Percentiles rank a stretch among this genome's conserved stretches.
Evolutionary conservation across 2,329 filamentous ascomycete genomes (phyloP).

Genomic region (Penicillium aurantiogriseum): DNA sequence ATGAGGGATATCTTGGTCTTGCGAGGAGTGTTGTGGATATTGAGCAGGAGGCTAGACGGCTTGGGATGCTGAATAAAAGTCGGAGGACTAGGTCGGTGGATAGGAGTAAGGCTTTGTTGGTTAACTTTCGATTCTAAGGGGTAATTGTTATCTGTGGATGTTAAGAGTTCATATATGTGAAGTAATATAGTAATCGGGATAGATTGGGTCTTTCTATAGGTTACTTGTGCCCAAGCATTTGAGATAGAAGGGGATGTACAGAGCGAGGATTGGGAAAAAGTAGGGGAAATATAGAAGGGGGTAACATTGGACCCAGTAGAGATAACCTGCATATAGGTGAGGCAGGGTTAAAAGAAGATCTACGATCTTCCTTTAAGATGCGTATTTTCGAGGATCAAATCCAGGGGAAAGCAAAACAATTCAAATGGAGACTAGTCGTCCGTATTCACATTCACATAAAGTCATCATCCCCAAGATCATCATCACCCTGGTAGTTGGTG

Average conservation of each 20-base stretch:
- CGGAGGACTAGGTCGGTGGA: not conserved
- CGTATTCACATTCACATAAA: conserved; percentile 45
- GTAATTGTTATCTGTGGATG: not conserved
- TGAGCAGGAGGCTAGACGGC: conserved; percentile 18
- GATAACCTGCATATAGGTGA: not conserved
- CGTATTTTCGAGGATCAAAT: conserved; percentile 12
- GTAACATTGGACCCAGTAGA: not conserved
- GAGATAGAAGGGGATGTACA: conserved; percentile 15
- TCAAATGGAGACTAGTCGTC: conserved; percentile 13
- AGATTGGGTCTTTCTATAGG: conserved; percentile 18
- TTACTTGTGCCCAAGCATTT: conserved; percentile 11
- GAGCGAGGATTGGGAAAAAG: conserved; percentile 1
- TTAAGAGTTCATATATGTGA: not conserved
- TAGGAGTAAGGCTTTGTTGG: conserved; percentile 4
- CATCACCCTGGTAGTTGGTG: conserved; percentile 77
- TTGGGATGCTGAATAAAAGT: conserved; percentile 12
- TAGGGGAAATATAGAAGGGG: not conserved
- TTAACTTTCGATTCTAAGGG: not conserved
- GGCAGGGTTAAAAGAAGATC: not conserved
- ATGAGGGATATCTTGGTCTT: conserved; percentile 25
- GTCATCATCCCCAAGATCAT: conserved; percentile 69
- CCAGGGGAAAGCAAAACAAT: conserved; percentile 10
- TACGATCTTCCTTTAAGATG: not conserved
- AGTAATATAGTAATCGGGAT: conserved; percentile 5
- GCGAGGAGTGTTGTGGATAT: conserved; percentile 12